These are phyloP conservation scores for Paramecium tetraurelia DNA, from an alignment of 73 alveolate species.

Conservation along the genomic window DNA sequence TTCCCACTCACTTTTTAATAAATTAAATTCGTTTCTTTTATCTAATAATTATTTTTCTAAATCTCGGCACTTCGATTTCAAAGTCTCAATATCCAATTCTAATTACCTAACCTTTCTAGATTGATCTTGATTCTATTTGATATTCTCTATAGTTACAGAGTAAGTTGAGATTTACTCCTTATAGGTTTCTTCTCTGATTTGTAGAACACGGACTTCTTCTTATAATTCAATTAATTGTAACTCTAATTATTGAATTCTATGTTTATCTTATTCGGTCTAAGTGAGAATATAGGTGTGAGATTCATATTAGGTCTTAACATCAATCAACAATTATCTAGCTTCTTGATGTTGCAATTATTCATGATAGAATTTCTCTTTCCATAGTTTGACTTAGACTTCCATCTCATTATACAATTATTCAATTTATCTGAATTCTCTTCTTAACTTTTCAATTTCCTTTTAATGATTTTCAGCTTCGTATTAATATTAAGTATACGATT, in stretches of 20 bases:
- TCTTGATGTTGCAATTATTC: constrained; percentile 7
- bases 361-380: constrained; percentile 39
- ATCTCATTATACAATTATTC: background rate
- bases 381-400: background rate
- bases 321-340: background rate
- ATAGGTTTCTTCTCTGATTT: background rate
- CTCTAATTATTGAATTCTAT: background rate
- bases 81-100: background rate
- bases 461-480: background rate
- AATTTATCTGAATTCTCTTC: background rate
- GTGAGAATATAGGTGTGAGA: background rate
- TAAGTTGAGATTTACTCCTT: background rate
- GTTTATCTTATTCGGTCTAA: background rate
- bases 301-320: background rate
- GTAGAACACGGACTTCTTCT: background rate
- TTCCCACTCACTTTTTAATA: background rate
- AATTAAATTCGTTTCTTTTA: background rate
- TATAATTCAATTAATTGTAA: background rate
- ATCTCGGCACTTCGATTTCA: background rate
- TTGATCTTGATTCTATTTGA: background rate
- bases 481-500: background rate
- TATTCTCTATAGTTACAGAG: background rate
- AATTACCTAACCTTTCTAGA: background rate
- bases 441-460: background rate
- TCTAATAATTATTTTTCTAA: background rate